These are phyloP conservation scores for Xanthoconium stramineum DNA, from an alignment of 768 basidiomycete genomes.

Conservation along the genomic window DNA sequence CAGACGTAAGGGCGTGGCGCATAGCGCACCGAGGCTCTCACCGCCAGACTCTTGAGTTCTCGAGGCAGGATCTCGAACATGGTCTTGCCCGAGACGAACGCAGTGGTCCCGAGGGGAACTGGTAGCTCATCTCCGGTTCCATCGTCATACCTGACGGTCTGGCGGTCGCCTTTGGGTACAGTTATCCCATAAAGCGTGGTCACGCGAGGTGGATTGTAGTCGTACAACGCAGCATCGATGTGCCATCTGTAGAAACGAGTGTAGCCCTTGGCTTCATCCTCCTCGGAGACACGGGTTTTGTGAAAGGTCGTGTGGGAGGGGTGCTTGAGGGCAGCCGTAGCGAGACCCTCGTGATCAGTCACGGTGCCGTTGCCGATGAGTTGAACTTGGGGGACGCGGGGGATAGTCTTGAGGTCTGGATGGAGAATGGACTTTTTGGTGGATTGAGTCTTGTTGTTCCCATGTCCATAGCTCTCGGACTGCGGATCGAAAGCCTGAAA, in stretches of 20 bases:
- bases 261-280: conserved; percentile 71
- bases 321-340: conserved; percentile 77
- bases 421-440: conserved; percentile 80
- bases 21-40: conserved; percentile 72
- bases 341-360: conserved; percentile 76
- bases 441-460: conserved; percentile 79
- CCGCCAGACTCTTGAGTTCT: conserved; percentile 75
- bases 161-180: conserved; percentile 63
- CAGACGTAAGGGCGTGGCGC: conserved; percentile 88
- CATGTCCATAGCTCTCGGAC: conserved; percentile 71
- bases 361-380: conserved; percentile 87
- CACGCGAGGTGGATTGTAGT: conserved; percentile 73
- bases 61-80: conserved; percentile 80
- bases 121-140: conserved; percentile 79
- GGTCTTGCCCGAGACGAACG: conserved; percentile 74
- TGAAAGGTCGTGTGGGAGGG: conserved; percentile 86
- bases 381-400: conserved; percentile 84
- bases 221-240: conserved; percentile 84
- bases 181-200: conserved; percentile 80
- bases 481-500: conserved; percentile 74
- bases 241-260: conserved; percentile 95
- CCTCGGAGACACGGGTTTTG: conserved; percentile 67
- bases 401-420: conserved; percentile 88
- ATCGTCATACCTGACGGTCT: conserved; percentile 78
- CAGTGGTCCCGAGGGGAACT: conserved; percentile 86